These are phyloP conservation scores for Aspergillus saccharolyticus DNA, from an alignment of 495 filamentous ascomycete genomes.

Conservation along the genomic window DNA sequence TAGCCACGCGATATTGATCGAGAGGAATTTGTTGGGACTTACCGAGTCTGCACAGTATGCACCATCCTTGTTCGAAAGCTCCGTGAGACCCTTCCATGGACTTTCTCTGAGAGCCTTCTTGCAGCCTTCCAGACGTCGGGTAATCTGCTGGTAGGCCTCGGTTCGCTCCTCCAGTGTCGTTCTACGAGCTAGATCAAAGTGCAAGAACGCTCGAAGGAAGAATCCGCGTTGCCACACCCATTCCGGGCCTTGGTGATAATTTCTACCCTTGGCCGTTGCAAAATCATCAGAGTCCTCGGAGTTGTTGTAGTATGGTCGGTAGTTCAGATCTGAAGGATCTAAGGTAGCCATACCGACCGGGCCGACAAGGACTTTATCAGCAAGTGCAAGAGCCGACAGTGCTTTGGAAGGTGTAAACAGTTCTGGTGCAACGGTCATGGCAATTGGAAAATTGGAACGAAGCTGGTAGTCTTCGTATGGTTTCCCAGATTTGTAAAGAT, in stretches of 20 bases:
- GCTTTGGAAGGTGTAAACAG: conserved; percentile 78
- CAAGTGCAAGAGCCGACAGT: conserved; percentile 68
- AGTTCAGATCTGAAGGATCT: conserved; percentile 86
- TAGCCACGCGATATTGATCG: background rate
- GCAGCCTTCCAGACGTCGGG: conserved; percentile 72
- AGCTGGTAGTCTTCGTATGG: conserved; percentile 98
- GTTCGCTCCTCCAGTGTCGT: conserved; percentile 57
- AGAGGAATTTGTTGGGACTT: conserved; percentile 30
- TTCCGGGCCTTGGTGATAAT: conserved; percentile 98
- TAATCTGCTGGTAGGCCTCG: conserved; percentile 92
- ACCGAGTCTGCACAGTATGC: conserved; percentile 82
- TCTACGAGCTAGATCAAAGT: conserved; percentile 78
- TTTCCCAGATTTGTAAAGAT: conserved; percentile 85
- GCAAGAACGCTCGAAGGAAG: conserved; percentile 83
- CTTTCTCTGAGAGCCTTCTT: conserved; percentile 70
- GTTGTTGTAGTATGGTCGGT: conserved; percentile 91
- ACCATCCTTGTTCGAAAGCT: conserved; percentile 87
- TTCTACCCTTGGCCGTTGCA: conserved; percentile 83
- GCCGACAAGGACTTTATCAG: conserved; percentile 73
- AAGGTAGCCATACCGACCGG: conserved; percentile 95
- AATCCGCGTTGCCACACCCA: conserved; percentile 99
- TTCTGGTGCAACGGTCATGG: conserved; percentile 88
- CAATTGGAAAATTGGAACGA: conserved; percentile 88
- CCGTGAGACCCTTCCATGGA: conserved; percentile 87
- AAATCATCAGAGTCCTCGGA: conserved; percentile 88